Evolutionary conservation across 345 rosid genomes (phyloP).

Genomic region (Boechera divaricarpa): DNA sequence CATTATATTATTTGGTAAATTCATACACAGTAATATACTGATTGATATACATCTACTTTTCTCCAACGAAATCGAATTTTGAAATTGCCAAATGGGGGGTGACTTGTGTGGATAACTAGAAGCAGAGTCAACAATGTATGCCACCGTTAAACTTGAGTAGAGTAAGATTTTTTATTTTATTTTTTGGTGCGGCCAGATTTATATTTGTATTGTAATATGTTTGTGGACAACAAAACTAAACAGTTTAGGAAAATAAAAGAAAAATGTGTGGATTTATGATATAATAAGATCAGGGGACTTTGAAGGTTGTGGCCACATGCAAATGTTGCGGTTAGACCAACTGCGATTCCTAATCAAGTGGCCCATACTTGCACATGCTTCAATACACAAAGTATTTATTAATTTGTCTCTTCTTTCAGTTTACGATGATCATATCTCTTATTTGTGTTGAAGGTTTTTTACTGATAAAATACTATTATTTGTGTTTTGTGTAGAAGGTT

Average conservation of each 20-base stretch:
- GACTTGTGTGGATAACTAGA: slow-evolving; percentile 27
- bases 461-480: background rate
- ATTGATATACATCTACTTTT: background rate
- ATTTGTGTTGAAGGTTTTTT: slow-evolving; percentile 5
- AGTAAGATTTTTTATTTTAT: background rate
- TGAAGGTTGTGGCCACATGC: slow-evolving; percentile 61
- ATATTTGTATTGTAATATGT: background rate
- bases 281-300: slow-evolving; percentile 41
- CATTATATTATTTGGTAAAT: background rate
- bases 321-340: slow-evolving; percentile 57
- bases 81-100: slow-evolving; percentile 17
- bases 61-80: slow-evolving; percentile 2
- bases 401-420: slow-evolving; percentile 35
- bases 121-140: slow-evolving; percentile 40
- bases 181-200: slow-evolving; percentile 16
- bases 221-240: slow-evolving; percentile 35
- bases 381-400: slow-evolving; percentile 39
- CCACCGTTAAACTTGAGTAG: slow-evolving; percentile 37
- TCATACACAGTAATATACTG: too few relatives aligned
- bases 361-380: slow-evolving; percentile 58
- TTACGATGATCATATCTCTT: slow-evolving; percentile 15
- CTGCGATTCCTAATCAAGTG: slow-evolving; percentile 44
- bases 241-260: background rate
- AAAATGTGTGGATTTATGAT: slow-evolving; percentile 26
- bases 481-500: slow-evolving; percentile 2